Evolutionary conservation across 441 rosid genomes (phyloP).

Genomic region (Pelargonium cotyledonis): DNA sequence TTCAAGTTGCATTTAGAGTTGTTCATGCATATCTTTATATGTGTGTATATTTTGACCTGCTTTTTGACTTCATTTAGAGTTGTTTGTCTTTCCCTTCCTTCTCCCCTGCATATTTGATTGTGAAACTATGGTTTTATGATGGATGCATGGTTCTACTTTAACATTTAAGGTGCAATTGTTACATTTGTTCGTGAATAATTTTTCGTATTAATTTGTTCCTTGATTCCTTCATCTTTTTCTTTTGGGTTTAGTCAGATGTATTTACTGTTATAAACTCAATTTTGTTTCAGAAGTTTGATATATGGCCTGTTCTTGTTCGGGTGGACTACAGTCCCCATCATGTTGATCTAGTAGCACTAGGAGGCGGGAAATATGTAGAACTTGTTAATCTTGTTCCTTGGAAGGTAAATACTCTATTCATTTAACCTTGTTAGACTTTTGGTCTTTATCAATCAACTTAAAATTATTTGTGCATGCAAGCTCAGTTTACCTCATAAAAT

Average conservation of each 20-base stretch:
- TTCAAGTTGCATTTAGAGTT: not conserved
- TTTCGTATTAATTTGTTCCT: slow-evolving; percentile 8
- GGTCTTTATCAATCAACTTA: slow-evolving; percentile 7
- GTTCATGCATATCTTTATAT: not conserved
- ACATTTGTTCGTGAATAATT: not conserved
- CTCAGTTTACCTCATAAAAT: not conserved
- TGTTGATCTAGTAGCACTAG: slow-evolving; percentile 87
- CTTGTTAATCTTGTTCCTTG: slow-evolving; percentile 92
- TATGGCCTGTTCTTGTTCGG: slow-evolving; percentile 77
- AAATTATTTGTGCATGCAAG: not conserved
- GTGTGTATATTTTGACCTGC: not conserved
- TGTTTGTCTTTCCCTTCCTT: not conserved
- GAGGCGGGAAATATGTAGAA: slow-evolving; percentile 87
- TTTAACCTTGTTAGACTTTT: slow-evolving; percentile 9
- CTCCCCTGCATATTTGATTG: not conserved
- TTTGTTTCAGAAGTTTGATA: slow-evolving; percentile 76
- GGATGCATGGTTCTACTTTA: slow-evolving; percentile 11
- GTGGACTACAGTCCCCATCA: slow-evolving; percentile 83
- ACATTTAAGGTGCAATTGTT: not conserved
- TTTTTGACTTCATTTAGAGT: not conserved
- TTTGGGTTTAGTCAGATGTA: slow-evolving; percentile 21
- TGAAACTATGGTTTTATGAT: slow-evolving; percentile 4
- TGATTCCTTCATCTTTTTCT: slow-evolving; percentile 6
- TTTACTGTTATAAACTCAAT: slow-evolving; percentile 27
- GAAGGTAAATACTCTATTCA: slow-evolving; percentile 56